Evolutionary conservation across 2,329 filamentous ascomycete species (phyloP), one percentile per base, ranked within the genome.

Genomic region (Conoideocrella luteorostrata): DNA sequence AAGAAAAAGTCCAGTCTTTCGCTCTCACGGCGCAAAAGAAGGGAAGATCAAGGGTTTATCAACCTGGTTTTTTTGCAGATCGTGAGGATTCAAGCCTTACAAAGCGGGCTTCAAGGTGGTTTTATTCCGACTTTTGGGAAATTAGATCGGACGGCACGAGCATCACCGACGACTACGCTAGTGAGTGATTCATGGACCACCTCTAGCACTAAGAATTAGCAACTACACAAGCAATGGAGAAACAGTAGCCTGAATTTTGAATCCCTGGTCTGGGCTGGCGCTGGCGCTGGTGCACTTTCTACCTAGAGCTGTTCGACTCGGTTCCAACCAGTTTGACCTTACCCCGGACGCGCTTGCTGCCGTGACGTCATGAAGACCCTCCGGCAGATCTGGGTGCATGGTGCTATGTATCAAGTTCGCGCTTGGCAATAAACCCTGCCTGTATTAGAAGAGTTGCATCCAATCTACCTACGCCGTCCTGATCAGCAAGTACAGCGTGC

Each of bases 281-380:
- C 39, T 28, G 21, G 39, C 15, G 39, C 39, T 28, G 21, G 39
- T n/a, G 39, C 29, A 9, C 20, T 23, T 26, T 15, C 15, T 18
- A 3, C 22, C 34, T 34, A 7, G 32, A 11, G 15, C 32, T 17
- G 34, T n/a, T n/a, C 34, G 34, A 20, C 34, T 37, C 34, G 22
- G 36, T 39, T 26, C 34, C 34, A 37, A 24, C 22, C 36, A 26
- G 10, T 32, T 20, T 22, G 22, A 23, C 23, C 17, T 26, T 39
- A 30, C 37, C 42, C 39, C 45, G 23, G 35, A 34, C 10, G n/a
- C 28, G 34, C 26, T 42, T 35, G 36, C n/a, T 21, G 15, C 7
- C 21, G 39, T 56, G 54, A 55, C 54, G 54, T 55, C 54, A 56
- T 51, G 35, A 47, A 50, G 44, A 43, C 37, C 39, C 43, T 47